Evolutionary conservation across 805 yeast species (phyloP), one percentile per base, ranked within the genome.

Genomic region (Debaryomyces maramus): DNA sequence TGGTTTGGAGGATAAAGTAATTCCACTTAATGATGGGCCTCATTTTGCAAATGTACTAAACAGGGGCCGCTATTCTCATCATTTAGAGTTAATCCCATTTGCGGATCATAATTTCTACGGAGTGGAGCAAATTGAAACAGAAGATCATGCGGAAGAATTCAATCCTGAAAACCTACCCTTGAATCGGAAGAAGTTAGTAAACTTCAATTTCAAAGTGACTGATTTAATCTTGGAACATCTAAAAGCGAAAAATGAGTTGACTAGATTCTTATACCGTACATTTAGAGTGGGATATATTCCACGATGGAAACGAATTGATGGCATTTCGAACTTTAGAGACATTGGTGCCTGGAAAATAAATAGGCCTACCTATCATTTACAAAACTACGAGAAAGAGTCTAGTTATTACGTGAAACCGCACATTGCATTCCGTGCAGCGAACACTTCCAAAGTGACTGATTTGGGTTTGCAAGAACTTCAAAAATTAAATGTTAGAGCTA

Each of bases 51-150:
- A 83, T 49, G 48, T 65, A 7, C 74, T 89, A 35, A 73, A 70
- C 19, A 63, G 75, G 4, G 77, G 89, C 15, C 83, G 45, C 0
- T 48, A 49, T 21, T 51, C 71, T 3, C 74, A 85, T 49, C 66
- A 71, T 3, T 63, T 88, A 39, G 67, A 69, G 26, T 57, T 87
- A 6, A 65, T 90, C 8, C 76, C 77, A 1, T 70, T 68, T 32
- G 96, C 96, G 0, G 90, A 88, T 56, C 98, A 90, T 60, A 87
- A 85, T 52, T 89, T 75, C 54, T 85, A 75, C 54, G 91, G 93
- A 0, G 46, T 54, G 1, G 53, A 59, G 3, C 63, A 51, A 7
- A 66, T 74, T 33, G 51, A 60, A 13, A 64, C 61, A 15, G 72
- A 55, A 9, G 51, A 41, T 11, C 68, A 63, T 23, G 59, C 39